Percentiles rank a stretch among this genome's conserved stretches.
phyloP scores from a whole-genome alignment of 768 basidiomycete species.

The Scleroderma citrinum region DNA sequence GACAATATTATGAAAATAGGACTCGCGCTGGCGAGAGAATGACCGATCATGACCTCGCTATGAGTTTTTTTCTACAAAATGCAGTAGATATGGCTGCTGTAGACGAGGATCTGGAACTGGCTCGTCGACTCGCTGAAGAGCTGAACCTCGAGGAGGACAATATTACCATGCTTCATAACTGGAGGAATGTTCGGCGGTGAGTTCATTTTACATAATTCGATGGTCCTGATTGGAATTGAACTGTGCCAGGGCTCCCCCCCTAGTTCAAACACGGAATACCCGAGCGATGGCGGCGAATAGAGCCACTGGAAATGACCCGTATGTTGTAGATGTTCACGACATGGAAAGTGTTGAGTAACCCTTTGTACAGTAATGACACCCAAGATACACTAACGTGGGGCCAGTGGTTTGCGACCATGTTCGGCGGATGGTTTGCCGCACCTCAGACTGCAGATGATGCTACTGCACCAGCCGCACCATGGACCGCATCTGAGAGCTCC shows the following conservation, averaged over 20 bases:
- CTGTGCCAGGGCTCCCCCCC: no score
- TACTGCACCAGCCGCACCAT: neutral
- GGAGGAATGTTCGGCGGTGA: conserved; percentile 7
- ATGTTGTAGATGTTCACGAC: neutral
- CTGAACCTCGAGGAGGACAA: conserved; percentile 1
- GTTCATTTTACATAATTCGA: conserved; percentile 2
- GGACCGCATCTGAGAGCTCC: neutral
- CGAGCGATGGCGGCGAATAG: neutral
- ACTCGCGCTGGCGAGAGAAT: conserved; percentile 4
- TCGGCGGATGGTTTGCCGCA: neutral
- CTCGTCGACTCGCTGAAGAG: conserved; percentile 11
- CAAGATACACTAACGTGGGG: conserved; percentile 8
- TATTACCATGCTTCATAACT: neutral
- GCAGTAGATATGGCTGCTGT: conserved; percentile 11
- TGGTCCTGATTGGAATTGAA: neutral
- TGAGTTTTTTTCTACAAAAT: conserved; percentile 21
- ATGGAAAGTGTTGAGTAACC: neutral
- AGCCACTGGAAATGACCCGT: neutral
- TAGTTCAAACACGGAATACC: neutral
- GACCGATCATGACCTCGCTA: conserved; percentile 20
- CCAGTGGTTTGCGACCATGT: conserved; percentile 16
- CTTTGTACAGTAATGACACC: neutral
- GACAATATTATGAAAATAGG: conserved; percentile 6
- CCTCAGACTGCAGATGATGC: neutral
- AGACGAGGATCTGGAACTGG: conserved; percentile 18